Conservation (phyloP, 169 alveolate species). For the Plasmodium sp. region DNA sequence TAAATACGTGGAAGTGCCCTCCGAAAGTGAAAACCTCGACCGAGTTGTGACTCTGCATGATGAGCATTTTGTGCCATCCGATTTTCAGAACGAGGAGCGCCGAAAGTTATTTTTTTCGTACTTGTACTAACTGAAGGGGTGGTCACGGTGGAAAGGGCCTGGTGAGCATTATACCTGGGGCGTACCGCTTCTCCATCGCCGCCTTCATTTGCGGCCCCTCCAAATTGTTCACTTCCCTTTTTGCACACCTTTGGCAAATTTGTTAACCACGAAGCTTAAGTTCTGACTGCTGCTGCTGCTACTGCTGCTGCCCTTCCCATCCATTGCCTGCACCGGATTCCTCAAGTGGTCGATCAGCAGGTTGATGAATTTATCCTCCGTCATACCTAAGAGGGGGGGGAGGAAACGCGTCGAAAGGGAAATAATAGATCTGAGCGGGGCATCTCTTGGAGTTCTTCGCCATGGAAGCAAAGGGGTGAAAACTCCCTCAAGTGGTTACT, state of each 20-base stretch:
- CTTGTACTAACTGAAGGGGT: constrained; percentile 2
- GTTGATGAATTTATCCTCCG: constrained; percentile 64
- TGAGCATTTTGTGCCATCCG: constrained; percentile 41
- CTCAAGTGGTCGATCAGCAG: constrained; percentile 50
- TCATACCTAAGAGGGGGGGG: not conserved
- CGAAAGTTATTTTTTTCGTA: constrained; percentile 42
- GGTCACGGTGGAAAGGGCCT: not conserved
- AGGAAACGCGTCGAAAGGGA: not conserved
- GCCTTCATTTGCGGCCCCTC: not conserved
- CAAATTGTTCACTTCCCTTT: not conserved
- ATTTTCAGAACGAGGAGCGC: constrained; percentile 44
- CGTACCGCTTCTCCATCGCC: not conserved
- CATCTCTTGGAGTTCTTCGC: not conserved
- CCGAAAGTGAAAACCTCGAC: constrained; percentile 18
- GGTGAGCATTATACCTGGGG: not conserved
- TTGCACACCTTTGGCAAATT: constrained; percentile 40
- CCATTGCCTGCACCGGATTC: constrained; percentile 34
- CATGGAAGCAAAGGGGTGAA: not conserved
- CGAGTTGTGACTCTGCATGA: constrained; percentile 21
- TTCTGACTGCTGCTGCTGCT: not conserved
- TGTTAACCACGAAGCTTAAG: constrained; percentile 25
- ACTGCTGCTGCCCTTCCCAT: not conserved
- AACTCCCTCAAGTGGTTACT: too few species aligned
- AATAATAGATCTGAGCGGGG: not conserved
- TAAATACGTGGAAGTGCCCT: constrained; percentile 45